Conservation (phyloP, 257 asterid species). For the Gardenia jasminoides region DNA sequence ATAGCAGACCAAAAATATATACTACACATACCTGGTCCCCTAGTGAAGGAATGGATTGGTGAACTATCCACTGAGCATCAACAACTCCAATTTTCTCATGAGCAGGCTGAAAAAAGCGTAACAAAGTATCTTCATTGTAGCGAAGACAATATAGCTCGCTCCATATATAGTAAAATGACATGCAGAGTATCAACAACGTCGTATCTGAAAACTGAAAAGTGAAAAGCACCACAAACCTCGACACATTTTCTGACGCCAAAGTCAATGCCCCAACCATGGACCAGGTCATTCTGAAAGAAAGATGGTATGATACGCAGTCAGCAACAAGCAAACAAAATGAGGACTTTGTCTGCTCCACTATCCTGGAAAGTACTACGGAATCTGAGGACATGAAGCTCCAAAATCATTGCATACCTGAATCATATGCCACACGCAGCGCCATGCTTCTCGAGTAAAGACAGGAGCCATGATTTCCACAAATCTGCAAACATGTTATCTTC, state of each 20-base stretch:
- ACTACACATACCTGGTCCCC: slow-evolving; percentile 53
- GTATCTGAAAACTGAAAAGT: no score
- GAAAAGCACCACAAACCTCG: slow-evolving; percentile 42
- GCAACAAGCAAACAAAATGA: not conserved
- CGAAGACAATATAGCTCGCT: not conserved
- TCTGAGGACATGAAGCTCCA: not conserved
- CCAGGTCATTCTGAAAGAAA: slow-evolving; percentile 70
- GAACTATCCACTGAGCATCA: slow-evolving; percentile 84
- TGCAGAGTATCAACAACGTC: not conserved
- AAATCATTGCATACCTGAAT: slow-evolving; percentile 59
- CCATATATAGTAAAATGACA: not conserved
- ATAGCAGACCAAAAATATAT: not conserved
- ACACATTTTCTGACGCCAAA: slow-evolving; percentile 75
- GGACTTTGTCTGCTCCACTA: not conserved
- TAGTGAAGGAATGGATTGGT: slow-evolving; percentile 74
- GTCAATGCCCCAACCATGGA: slow-evolving; percentile 98
- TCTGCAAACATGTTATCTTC: slow-evolving; percentile 29
- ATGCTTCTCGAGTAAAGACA: slow-evolving; percentile 84
- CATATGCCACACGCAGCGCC: slow-evolving; percentile 95
- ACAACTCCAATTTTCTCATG: slow-evolving; percentile 88
- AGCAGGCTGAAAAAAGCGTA: slow-evolving; percentile 50
- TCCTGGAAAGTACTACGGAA: not conserved
- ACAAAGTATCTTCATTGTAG: not conserved
- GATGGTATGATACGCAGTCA: not conserved
- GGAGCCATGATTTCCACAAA: slow-evolving; percentile 97